A percentile compares a stretch with the other conserved stretches of the same genome.
Evolutionary conservation across 1,284 basidiomycete genomes (phyloP).

Genomic region (Phellopilus nigrolimitatus): DNA sequence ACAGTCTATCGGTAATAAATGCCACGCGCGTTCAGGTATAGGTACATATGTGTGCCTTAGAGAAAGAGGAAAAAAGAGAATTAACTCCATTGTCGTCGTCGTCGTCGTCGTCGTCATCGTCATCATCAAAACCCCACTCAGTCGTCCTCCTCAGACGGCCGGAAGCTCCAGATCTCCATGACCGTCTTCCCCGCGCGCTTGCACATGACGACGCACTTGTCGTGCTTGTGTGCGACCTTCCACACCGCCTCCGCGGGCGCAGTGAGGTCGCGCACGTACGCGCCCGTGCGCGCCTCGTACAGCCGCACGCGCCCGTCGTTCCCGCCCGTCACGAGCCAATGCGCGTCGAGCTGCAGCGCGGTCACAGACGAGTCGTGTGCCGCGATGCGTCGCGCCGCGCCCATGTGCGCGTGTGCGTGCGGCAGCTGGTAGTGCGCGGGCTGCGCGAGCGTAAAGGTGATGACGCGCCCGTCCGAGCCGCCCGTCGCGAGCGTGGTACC

Average conservation of each 20-base stretch:
- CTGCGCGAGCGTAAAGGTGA: slow-evolving; percentile 76
- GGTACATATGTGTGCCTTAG: no score
- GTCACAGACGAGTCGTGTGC: slow-evolving; percentile 93
- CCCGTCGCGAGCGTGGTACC: slow-evolving; percentile 79
- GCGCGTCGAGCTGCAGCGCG: slow-evolving; percentile 81
- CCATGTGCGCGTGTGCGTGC: slow-evolving; percentile 19
- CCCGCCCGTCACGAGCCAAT: slow-evolving; percentile 78
- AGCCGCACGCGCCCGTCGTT: slow-evolving; percentile 91
- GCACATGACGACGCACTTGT: slow-evolving; percentile 81
- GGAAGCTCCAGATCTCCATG: slow-evolving; percentile 84
- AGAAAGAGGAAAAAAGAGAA: slow-evolving; percentile 1
- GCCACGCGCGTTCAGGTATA: no score
- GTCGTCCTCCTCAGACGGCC: slow-evolving; percentile 34
- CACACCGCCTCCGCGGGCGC: slow-evolving; percentile 81
- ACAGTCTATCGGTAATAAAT: no score
- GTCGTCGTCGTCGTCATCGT: no score
- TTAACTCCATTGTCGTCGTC: not conserved
- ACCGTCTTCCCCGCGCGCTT: slow-evolving; percentile 81
- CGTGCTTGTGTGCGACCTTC: slow-evolving; percentile 78
- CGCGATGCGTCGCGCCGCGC: slow-evolving; percentile 49
- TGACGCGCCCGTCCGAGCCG: slow-evolving; percentile 91
- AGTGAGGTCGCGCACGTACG: slow-evolving; percentile 71
- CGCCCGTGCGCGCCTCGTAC: slow-evolving; percentile 72
- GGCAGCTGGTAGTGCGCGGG: slow-evolving; percentile 28
- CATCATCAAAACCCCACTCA: not conserved